Base-by-base conservation (phyloP, 345 rosid genomes). In the Nephelium lappaceum region DNA sequence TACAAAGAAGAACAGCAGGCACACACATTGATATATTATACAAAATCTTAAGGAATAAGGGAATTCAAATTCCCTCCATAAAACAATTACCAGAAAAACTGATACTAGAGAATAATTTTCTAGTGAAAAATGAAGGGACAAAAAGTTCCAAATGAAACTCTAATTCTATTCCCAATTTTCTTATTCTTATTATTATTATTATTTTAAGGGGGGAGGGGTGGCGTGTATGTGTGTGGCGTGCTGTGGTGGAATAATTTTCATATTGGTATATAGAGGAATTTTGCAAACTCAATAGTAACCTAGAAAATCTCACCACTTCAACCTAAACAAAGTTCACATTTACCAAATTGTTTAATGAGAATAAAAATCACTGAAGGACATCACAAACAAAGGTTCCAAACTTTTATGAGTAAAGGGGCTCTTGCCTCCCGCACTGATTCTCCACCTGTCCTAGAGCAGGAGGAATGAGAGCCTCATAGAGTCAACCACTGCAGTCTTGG, bases 391-490 rank as follows among this genome's bases (percentile, higher is more conserved):
- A 27, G 0, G 14, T 38, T 6, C 66, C 49, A 36, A 38, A 55
- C 16, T 21, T 24, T 70, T 47, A 25, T n/a, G 4, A 8, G 51
- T 47, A 47, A 24, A 6, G 23, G 5, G 38, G 51, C n/a, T 70
- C 58, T 5, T 8, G 23, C 53, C 10, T 67, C 71, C 71, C 9
- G 38, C n/a, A 45, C 16, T 55, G 21, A 45, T 58, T 18, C 38
- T 69, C 31, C 27, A 71, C 47, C 63, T 36, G 31, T 62, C 75
- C 65, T 53, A 12, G 36, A 12, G 8, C 75, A 55, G 65, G 63
- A 57, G 74, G 21, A 49, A 71, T 11, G 45, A 6, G 12, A 58
- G 19, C 38, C 16, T 39, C 51, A 12, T 60, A 58, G n/a, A 23
- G 23, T 4, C 31, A 21, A 38, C 60, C 49, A 6, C 5, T 58